Base-by-base conservation (phyloP, 208 protist species). In the Trypanosoma platydactyli region DNA sequence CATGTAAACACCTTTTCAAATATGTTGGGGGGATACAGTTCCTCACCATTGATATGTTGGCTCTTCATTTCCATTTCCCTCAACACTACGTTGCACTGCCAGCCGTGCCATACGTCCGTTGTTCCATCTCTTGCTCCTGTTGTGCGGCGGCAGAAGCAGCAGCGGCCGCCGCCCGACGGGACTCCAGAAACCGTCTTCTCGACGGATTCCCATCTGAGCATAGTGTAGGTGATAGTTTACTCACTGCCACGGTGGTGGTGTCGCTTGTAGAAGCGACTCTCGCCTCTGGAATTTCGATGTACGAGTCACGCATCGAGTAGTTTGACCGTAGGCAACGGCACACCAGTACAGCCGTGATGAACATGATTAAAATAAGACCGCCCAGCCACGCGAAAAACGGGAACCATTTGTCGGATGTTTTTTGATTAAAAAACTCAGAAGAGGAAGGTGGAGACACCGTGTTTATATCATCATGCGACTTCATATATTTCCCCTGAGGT, bases 141-240 rank as follows among this genome's bases (percentile, higher is more conserved):
- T 38, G 33, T 9, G 33, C 33, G 5, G 33, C 33, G 5, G 33
- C 33, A 3, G 33, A 3, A 38, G 33, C 33, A 38, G 33, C 33
- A 38, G 33, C 33, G 9, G 77, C 76, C 1, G 73, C 70, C 52
- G 60, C 68, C 50, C 71, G 67, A 12, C 88, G 82, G 22, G 80
- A 77, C 55, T 89, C 73, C 24, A 91, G 61, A 63, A 94, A 94
- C 18, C 77, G 80, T 62, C 87, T 80, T 1, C 88, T 71, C 4
- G 88, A 90, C 9, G 80, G 57, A 66, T 84, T 91, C 20, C 84
- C 84, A n/a, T 76, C 69, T 24, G 38, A 15, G 27, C 46, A 22
- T 2, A 20, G 13, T 2, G 15, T 13, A 9, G 38, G 20, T 1
- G 35, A 11, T 33, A 16, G n/a, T 15, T 22, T 58, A 33, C 20